These are phyloP conservation scores for Schizophyllum amplum DNA, from an alignment of 1,284 basidiomycete genomes.

Conservation along the genomic window DNA sequence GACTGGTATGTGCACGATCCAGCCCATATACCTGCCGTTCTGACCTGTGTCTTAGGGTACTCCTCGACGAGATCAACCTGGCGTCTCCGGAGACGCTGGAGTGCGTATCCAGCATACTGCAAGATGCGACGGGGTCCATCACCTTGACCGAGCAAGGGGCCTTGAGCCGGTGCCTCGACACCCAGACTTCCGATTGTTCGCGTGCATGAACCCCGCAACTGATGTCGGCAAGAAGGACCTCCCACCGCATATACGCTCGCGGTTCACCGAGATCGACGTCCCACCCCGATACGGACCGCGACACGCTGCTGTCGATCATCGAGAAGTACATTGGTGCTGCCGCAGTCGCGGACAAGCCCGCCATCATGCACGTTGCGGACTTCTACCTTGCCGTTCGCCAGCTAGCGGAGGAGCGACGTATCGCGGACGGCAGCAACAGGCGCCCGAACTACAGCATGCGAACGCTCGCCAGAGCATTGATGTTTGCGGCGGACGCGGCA, in stretches of 20 bases:
- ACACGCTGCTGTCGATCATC: constrained; percentile 86
- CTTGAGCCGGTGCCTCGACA: constrained; percentile 85
- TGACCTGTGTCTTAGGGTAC: constrained; percentile 51
- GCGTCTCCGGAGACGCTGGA: constrained; percentile 94
- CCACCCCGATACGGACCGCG: constrained; percentile 86
- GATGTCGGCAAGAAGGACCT: constrained; percentile 99
- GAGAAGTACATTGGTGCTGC: constrained; percentile 85
- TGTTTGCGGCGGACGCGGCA: constrained; percentile 83
- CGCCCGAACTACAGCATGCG: constrained; percentile 98
- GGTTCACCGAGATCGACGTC: constrained; percentile 96
- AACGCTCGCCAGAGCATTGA: constrained; percentile 87
- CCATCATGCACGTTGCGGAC: constrained; percentile 87
- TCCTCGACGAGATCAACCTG: constrained; percentile 96
- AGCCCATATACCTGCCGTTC: neutral
- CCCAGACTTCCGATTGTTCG: constrained; percentile 93
- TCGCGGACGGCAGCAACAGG: constrained; percentile 93
- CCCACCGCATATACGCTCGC: constrained; percentile 80
- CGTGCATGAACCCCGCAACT: constrained; percentile 99
- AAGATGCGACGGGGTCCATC: constrained; percentile 82
- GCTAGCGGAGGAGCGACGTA: constrained; percentile 71
- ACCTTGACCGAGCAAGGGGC: constrained; percentile 93
- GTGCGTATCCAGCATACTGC: constrained; percentile 82
- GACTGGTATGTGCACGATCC: constrained; percentile 66
- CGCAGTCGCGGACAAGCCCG: constrained; percentile 81
- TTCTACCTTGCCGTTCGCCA: constrained; percentile 83